Percentiles rank a stretch among this genome's conserved stretches.
Evolutionary conservation across 441 rosid genomes (phyloP).

Genomic region (Macaranga tanarius): DNA sequence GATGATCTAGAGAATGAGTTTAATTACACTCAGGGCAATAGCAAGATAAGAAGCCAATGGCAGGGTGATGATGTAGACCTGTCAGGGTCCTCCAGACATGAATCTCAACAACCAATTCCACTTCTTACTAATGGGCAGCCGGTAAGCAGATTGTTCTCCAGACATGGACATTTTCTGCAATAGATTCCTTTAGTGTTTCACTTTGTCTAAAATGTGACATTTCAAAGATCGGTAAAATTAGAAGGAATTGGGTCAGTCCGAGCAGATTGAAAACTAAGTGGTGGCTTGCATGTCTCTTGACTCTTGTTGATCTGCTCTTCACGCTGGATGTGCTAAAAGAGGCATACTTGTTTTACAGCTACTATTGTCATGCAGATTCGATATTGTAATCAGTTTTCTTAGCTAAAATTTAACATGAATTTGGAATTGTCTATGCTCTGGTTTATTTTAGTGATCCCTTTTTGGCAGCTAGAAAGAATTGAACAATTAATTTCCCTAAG

Average conservation of each 20-base stretch:
- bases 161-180: constrained; percentile 1
- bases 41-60: constrained; percentile 62
- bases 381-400: background rate
- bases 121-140: constrained; percentile 85
- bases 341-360: background rate
- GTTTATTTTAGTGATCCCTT: background rate
- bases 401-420: background rate
- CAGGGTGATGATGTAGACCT: constrained; percentile 79
- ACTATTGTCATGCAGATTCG: background rate
- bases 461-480: background rate
- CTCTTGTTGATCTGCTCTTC: background rate
- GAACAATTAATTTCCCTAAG: background rate
- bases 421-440: background rate
- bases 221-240: background rate
- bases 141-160: constrained; percentile 41
- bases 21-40: constrained; percentile 59
- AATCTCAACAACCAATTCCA: constrained; percentile 83
- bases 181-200: constrained; percentile 3
- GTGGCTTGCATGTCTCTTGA: background rate
- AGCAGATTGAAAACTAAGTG: background rate
- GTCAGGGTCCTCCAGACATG: constrained; percentile 86
- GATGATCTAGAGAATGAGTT: constrained; percentile 95
- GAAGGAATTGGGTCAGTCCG: background rate
- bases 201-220: background rate
- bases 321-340: background rate